Base-by-base conservation (phyloP, 164 flowering plant genomes). In the Pachysandra terminalis region DNA sequence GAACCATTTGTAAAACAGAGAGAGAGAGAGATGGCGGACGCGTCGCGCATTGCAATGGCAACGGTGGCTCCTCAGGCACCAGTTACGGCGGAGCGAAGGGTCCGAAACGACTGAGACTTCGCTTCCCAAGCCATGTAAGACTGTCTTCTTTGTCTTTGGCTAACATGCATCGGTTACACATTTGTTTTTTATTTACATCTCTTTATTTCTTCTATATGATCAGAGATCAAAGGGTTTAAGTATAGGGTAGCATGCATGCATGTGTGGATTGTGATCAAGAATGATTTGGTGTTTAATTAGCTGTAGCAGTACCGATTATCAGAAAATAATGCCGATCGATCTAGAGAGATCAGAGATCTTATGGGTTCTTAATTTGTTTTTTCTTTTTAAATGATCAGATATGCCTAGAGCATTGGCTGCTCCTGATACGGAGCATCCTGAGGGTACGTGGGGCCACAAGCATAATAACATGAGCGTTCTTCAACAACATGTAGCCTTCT, bases 401-500 rank as follows among this genome's bases (percentile, higher is more conserved):
- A 13, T 93, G 86, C 64, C 95, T 0, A 84, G 98, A 73, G 98
- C 87, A n/a, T 67, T 93, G 80, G 79, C 64, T 15, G 93, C 96
- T 6, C 81, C 89, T 0, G 96, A 89, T 62, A 72, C 76, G 0
- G 83, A 81, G 10, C 87, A 87, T 58, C 85, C 87, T 0, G 53
- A 66, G 35, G 96, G 98, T 41, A 86, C 96, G 23, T 74, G 74
- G 41, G 94, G 91, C 0, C 97, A 88, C 61, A 52, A 63, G 59
- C 87, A 88, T 56, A n/a, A 81, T 61, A 68, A 76, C 28, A 17
- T 93, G 77, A 86, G 85, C 71, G 93, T 90, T 51, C 85, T 90
- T 67, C 98, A 93, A 74, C 98, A 90, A 56, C 98, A 93, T 70
- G 84, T 68, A 0, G 82, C 96, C 24, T 93, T 93, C 75, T 93